Conservation (phyloP, 768 basidiomycete genomes). For the Pulveroboletus sp. region DNA sequence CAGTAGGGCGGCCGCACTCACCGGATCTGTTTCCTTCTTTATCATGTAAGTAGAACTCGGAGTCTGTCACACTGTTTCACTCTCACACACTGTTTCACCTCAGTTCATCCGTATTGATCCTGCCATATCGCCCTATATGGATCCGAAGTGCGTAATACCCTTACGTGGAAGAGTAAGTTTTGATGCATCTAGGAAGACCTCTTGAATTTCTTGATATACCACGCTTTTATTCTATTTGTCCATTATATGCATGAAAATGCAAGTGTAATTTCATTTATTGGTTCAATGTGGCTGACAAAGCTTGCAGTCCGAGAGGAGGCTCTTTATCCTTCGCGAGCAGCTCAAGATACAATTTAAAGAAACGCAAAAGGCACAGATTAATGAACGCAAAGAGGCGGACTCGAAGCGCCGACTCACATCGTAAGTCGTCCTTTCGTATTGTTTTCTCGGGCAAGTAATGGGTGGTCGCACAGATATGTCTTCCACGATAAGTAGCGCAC, state of each 20-base stretch:
- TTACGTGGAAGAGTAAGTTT: not conserved
- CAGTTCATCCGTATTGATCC: conserved; percentile 35
- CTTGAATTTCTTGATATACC: conserved; percentile 75
- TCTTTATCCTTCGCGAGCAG: conserved; percentile 70
- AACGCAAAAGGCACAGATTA: conserved; percentile 71
- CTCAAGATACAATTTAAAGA: conserved; percentile 72
- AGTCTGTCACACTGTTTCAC: not conserved
- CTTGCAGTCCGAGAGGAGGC: conserved; percentile 49
- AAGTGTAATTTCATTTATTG: conserved; percentile 13
- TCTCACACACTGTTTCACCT: conserved; percentile 17
- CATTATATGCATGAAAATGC: conserved; percentile 65
- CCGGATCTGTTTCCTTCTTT: conserved; percentile 58
- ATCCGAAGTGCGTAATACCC: conserved; percentile 34
- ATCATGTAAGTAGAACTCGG: conserved; percentile 39
- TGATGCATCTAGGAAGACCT: conserved; percentile 39
- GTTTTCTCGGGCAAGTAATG: conserved; percentile 4
- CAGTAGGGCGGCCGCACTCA: conserved; percentile 61
- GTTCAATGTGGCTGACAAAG: conserved; percentile 3
- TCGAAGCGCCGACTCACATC: conserved; percentile 80
- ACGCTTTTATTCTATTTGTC: conserved; percentile 76
- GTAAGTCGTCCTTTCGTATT: conserved; percentile 43
- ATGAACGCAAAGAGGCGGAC: conserved; percentile 72
- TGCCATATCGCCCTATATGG: conserved; percentile 39
- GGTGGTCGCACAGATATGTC: conserved; percentile 50
- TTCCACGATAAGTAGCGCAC: conserved; percentile 64